These are phyloP conservation scores for Kokia cookei DNA, from an alignment of 441 rosid genomes.

Conservation along the genomic window DNA sequence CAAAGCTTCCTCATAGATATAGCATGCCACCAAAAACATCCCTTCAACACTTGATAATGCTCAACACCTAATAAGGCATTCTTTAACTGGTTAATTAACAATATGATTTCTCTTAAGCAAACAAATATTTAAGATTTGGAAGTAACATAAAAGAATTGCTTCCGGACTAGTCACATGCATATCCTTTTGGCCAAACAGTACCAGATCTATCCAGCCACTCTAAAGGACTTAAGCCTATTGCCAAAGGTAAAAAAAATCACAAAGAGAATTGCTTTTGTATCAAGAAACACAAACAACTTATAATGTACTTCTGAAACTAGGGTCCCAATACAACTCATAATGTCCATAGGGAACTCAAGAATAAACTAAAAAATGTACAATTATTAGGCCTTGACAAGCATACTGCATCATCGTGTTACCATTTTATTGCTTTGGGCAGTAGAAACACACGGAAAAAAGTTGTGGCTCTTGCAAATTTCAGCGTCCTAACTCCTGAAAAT, in stretches of 20 bases:
- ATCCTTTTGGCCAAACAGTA: background rate
- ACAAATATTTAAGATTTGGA: background rate
- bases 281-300: background rate
- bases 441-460: background rate
- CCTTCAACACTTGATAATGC: background rate
- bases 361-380: background rate
- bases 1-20: background rate
- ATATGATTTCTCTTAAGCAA: background rate
- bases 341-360: background rate
- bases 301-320: background rate
- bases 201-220: background rate
- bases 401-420: background rate
- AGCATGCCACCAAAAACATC: background rate
- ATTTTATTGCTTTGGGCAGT: background rate
- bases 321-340: background rate
- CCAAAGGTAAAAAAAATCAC: background rate
- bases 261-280: background rate
- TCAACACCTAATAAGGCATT: background rate
- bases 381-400: background rate
- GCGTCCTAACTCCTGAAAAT: background rate
- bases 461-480: background rate
- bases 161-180: background rate
- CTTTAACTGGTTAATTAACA: background rate
- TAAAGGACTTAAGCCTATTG: background rate
- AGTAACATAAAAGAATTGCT: background rate